These are phyloP conservation scores for Neurospora africana DNA, from an alignment of 495 filamentous ascomycete species.

Conservation along the genomic window DNA sequence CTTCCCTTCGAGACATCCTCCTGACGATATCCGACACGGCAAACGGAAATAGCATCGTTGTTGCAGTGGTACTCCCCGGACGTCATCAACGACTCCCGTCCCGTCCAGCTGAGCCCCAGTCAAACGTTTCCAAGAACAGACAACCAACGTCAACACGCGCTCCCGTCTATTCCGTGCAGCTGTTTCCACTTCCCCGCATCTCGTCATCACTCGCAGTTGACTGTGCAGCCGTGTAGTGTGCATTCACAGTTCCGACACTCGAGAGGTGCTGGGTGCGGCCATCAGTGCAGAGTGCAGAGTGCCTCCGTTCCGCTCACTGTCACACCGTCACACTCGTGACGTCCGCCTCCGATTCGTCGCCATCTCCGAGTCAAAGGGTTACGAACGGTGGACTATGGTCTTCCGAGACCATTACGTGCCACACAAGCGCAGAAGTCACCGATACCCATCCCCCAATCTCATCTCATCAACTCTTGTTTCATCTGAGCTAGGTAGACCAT, in stretches of 20 bases:
- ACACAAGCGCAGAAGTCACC: neutral
- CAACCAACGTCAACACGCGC: neutral
- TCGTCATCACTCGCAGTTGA: neutral
- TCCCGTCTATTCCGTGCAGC: neutral
- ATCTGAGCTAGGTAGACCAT: neutral
- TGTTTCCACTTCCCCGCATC: neutral
- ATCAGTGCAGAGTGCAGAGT: neutral
- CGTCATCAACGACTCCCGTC: neutral
- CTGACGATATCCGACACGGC: neutral
- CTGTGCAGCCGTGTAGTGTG: neutral
- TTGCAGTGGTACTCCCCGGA: neutral
- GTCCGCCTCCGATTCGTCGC: neutral
- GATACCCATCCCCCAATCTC: neutral
- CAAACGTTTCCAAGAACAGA: neutral
- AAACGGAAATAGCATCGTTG: neutral
- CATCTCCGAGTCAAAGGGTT: neutral
- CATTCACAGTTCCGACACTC: neutral
- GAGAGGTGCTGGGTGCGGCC: neutral
- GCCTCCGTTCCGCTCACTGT: neutral
- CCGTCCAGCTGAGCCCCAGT: neutral
- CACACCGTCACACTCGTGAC: neutral
- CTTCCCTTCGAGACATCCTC: neutral
- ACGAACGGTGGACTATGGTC: neutral
- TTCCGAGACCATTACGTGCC: neutral
- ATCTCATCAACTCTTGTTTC: neutral